These are phyloP conservation scores for Glarea lozoyensis DNA, from an alignment of 495 filamentous ascomycete species.

Conservation along the genomic window DNA sequence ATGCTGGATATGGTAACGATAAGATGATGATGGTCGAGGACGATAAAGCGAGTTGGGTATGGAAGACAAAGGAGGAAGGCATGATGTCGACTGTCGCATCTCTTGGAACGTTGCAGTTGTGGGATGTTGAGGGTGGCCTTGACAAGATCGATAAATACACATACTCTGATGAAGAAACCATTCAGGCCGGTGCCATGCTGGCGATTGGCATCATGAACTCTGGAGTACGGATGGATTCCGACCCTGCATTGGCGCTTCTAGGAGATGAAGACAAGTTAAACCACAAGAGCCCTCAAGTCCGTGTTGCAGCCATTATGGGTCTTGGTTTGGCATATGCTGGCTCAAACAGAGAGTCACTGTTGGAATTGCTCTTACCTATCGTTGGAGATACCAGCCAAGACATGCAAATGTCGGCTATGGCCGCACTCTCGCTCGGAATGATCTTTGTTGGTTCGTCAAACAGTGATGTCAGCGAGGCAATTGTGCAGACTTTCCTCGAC, in stretches of 20 bases:
- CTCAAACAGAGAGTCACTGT: slow-evolving; percentile 75
- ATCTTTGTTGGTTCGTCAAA: slow-evolving; percentile 90
- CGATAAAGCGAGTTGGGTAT: slow-evolving; percentile 87
- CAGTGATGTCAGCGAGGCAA: slow-evolving; percentile 77
- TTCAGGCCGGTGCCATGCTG: slow-evolving; percentile 82
- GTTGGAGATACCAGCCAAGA: slow-evolving; percentile 71
- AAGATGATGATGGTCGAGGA: slow-evolving; percentile 89
- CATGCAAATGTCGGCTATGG: slow-evolving; percentile 96
- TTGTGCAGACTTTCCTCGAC: slow-evolving; percentile 84
- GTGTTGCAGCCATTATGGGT: slow-evolving; percentile 84
- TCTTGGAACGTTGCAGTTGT: slow-evolving; percentile 76
- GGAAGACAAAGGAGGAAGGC: slow-evolving; percentile 97
- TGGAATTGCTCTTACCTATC: slow-evolving; percentile 75
- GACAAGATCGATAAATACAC: slow-evolving; percentile 92
- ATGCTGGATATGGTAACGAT: slow-evolving; percentile 89
- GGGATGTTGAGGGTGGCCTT: slow-evolving; percentile 83
- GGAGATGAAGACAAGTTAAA: slow-evolving; percentile 66
- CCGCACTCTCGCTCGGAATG: slow-evolving; percentile 81
- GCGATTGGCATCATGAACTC: slow-evolving; percentile 91
- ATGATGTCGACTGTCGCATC: slow-evolving; percentile 96
- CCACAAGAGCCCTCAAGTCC: slow-evolving; percentile 65
- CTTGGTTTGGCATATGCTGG: slow-evolving; percentile 91
- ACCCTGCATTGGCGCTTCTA: slow-evolving; percentile 81
- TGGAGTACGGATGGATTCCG: slow-evolving; percentile 75
- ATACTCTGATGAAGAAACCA: slow-evolving; percentile 70